phyloP scores from a whole-genome alignment of 2,329 filamentous ascomycete species.

The Claviceps sp. region DNA sequence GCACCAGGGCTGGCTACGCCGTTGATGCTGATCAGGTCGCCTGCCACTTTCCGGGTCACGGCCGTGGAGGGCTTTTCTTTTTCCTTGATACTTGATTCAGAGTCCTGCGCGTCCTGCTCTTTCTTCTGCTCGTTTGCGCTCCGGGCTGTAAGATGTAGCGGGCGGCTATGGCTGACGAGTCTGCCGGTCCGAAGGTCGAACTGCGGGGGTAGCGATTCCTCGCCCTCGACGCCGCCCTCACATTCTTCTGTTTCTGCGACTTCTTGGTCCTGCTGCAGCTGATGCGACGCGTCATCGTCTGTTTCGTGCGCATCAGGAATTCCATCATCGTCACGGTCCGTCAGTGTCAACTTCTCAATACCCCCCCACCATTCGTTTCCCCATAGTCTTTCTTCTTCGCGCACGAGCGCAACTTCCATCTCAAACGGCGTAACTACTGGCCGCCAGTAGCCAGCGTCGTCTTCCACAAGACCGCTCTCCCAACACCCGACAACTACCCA shows the following conservation, averaged over 20 bases:
- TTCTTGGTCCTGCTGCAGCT: neutral
- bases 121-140: constrained; percentile 6
- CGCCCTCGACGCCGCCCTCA: constrained; percentile 36
- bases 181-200: constrained; percentile 84
- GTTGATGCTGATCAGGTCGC: constrained; percentile 68
- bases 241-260: constrained; percentile 3
- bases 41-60: constrained; percentile 45
- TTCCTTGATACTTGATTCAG: neutral
- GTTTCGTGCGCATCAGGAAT: neutral
- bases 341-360: constrained; percentile 53
- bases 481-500: constrained; percentile 98
- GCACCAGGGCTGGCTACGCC: constrained; percentile 84
- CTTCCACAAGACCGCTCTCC: constrained; percentile 88
- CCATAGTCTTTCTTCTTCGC: constrained; percentile 69
- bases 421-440: constrained; percentile 95
- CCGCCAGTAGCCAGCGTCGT: constrained; percentile 66
- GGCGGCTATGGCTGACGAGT: constrained; percentile 65
- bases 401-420: constrained; percentile 61
- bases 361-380: constrained; percentile 80
- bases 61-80: constrained; percentile 8
- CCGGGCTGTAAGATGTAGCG: constrained; percentile 43
- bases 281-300: neutral
- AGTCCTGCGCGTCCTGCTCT: neutral
- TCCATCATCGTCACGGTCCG: neutral
- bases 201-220: constrained; percentile 70